A percentile compares a stretch with the other conserved stretches of the same genome.
These are phyloP conservation scores for Marasmius fiardii DNA, from an alignment of 1,284 basidiomycete species.

Conservation along the genomic window DNA sequence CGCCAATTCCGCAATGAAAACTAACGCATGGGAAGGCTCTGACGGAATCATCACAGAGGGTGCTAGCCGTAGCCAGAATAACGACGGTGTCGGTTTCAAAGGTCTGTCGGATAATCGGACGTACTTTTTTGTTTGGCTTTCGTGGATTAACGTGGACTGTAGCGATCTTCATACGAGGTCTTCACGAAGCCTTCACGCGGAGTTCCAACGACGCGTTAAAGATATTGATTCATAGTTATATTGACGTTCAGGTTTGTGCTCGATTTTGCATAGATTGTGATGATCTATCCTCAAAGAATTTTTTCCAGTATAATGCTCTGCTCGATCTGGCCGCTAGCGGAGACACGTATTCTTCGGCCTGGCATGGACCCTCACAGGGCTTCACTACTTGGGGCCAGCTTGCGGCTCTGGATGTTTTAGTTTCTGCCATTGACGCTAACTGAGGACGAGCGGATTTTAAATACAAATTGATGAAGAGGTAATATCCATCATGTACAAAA, in stretches of 20 bases:
- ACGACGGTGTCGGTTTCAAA: constrained; percentile 49
- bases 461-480: background rate
- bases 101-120: constrained; percentile 23
- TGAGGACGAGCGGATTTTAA: background rate
- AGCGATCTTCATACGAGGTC: constrained; percentile 45
- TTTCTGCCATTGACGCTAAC: constrained; percentile 35
- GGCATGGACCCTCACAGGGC: constrained; percentile 38
- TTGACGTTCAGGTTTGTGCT: constrained; percentile 43
- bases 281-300: background rate
- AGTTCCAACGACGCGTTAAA: constrained; percentile 32
- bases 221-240: constrained; percentile 41
- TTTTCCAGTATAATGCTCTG: constrained; percentile 42
- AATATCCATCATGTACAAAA: background rate
- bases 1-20: constrained; percentile 36
- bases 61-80: constrained; percentile 31
- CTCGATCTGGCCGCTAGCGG: constrained; percentile 43
- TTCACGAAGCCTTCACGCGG: constrained; percentile 40
- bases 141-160: background rate
- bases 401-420: constrained; percentile 42
- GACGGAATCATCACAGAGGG: constrained; percentile 51
- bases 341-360: constrained; percentile 37
- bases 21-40: constrained; percentile 37
- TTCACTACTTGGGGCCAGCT: constrained; percentile 50
- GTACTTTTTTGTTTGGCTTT: background rate
- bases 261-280: background rate